A percentile compares a stretch with the other conserved stretches of the same genome.
Evolutionary conservation across 805 yeast species (phyloP).

Genomic region (Wickerhamiella domercqiae): DNA sequence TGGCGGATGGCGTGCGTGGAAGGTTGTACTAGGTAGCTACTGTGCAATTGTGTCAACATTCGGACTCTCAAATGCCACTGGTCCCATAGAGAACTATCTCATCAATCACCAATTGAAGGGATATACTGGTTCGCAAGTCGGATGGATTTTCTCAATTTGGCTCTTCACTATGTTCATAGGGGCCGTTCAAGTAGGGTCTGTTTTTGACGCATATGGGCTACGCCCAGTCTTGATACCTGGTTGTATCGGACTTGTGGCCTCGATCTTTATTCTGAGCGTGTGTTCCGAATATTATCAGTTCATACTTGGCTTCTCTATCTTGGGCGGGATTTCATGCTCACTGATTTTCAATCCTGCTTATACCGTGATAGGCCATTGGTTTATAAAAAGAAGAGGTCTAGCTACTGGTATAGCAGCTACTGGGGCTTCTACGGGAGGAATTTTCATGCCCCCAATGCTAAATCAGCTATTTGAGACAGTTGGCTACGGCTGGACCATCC

Average conservation of each 20-base stretch:
- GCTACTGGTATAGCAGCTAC: slow-evolving; percentile 47
- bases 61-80: slow-evolving; percentile 53
- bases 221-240: slow-evolving; percentile 32
- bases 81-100: slow-evolving; percentile 53
- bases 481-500: slow-evolving; percentile 48
- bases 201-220: slow-evolving; percentile 47
- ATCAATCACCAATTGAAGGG: slow-evolving; percentile 35
- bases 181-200: slow-evolving; percentile 35
- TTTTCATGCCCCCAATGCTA: slow-evolving; percentile 42
- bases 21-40: slow-evolving; percentile 40
- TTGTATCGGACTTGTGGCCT: slow-evolving; percentile 30
- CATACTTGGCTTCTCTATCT: slow-evolving; percentile 37
- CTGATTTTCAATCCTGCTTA: slow-evolving; percentile 38
- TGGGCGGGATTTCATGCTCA: slow-evolving; percentile 33
- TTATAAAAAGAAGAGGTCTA: slow-evolving; percentile 36
- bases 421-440: slow-evolving; percentile 57
- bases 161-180: slow-evolving; percentile 28
- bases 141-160: slow-evolving; percentile 50
- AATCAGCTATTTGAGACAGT: slow-evolving; percentile 29
- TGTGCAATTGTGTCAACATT: slow-evolving; percentile 41
- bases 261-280: slow-evolving; percentile 38
- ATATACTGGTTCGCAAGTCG: slow-evolving; percentile 34
- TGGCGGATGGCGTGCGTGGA: slow-evolving; percentile 40
- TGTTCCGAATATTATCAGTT: slow-evolving; percentile 42
- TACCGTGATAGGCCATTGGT: slow-evolving; percentile 50